These are phyloP conservation scores for Cicer arietinum DNA, from an alignment of 306 rosid genomes.

Conservation along the genomic window DNA sequence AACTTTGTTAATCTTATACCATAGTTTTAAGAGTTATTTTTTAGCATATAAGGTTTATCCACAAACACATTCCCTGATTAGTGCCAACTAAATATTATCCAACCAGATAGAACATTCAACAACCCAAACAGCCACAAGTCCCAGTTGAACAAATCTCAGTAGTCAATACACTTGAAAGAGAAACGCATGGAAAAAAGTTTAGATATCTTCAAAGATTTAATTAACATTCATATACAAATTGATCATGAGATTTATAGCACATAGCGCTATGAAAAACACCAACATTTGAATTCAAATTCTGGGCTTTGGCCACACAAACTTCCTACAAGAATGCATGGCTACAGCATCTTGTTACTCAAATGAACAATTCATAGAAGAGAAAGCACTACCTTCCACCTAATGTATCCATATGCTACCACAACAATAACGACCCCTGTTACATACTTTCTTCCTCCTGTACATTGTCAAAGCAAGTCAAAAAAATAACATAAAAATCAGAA, in stretches of 20 bases:
- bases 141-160: slow-evolving; percentile 23
- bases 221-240: not conserved
- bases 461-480: slow-evolving; percentile 44
- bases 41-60: not conserved
- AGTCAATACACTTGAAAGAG: not conserved
- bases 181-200: not conserved
- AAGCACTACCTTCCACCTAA: slow-evolving; percentile 91
- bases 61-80: slow-evolving; percentile 2
- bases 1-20: slow-evolving; percentile 17
- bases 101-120: slow-evolving; percentile 10
- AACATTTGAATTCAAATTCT: slow-evolving; percentile 11
- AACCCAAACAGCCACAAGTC: slow-evolving; percentile 23
- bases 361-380: slow-evolving; percentile 31
- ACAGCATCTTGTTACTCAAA: slow-evolving; percentile 36
- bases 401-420: slow-evolving; percentile 78
- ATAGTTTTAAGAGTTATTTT: slow-evolving; percentile 1
- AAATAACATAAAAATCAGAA: slow-evolving; percentile 31
- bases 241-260: slow-evolving; percentile 12
- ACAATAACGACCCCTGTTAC: slow-evolving; percentile 68
- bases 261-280: not conserved
- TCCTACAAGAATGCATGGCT: slow-evolving; percentile 18
- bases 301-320: slow-evolving; percentile 22
- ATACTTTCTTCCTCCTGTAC: slow-evolving; percentile 68
- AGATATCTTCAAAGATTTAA: slow-evolving; percentile 15
- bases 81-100: slow-evolving; percentile 25